Conservation (phyloP, 768 basidiomycete species). For the Lactifluus subvellereus region DNA sequence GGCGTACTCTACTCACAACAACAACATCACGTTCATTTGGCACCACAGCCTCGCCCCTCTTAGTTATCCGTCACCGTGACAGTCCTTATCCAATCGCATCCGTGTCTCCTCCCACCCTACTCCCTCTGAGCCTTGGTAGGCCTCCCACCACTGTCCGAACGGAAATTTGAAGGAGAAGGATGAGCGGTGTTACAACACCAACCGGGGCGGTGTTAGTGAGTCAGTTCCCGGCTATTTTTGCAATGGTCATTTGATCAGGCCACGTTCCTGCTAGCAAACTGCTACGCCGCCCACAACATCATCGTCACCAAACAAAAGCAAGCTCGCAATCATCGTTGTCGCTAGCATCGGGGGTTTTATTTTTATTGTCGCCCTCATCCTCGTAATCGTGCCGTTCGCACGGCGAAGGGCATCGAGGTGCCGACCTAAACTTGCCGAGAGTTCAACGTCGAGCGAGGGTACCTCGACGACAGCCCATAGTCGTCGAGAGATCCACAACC, state of each 20-base stretch:
- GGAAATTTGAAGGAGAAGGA: neutral
- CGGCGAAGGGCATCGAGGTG: conserved; percentile 16
- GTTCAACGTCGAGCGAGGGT: neutral
- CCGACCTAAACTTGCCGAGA: neutral
- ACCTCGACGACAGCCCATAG: conserved; percentile 4
- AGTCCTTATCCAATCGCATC: neutral
- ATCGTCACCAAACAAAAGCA: conserved; percentile 10
- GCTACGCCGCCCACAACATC: neutral
- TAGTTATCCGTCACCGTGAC: neutral
- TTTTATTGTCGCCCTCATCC: conserved; percentile 14
- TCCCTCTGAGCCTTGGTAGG: neutral
- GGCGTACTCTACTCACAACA: neutral
- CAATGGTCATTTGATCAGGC: conserved; percentile 13
- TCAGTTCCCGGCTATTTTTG: neutral
- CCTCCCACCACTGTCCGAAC: neutral
- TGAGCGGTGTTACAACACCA: neutral
- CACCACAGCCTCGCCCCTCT: conserved; percentile 4
- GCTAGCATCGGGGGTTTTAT: conserved; percentile 19
- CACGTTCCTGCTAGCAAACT: conserved; percentile 8
- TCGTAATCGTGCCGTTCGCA: conserved; percentile 16
- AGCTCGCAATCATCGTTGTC: conserved; percentile 16
- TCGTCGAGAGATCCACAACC: conserved; percentile 13
- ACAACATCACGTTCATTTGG: neutral
- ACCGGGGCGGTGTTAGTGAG: conserved; percentile 1
- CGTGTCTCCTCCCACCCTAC: neutral